Base-by-base conservation (phyloP, 352 stramenopile species). In the Pythium phragmitis region DNA sequence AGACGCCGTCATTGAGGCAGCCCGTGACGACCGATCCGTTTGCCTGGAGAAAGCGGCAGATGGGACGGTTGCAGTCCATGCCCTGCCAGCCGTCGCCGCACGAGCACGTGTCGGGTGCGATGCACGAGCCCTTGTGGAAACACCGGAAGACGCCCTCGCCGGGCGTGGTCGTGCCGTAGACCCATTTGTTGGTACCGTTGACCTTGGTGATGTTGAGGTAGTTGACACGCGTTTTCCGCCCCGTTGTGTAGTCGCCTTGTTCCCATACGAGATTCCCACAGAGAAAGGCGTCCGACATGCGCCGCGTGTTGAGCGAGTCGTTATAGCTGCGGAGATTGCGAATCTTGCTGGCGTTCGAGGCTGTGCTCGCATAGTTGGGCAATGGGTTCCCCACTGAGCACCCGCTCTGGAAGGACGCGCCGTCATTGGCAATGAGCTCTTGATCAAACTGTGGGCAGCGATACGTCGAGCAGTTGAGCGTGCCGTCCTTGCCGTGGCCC, bases 111-210 rank as follows among this genome's bases (percentile, higher is more conserved):
- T 98, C 94, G 0, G 94, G 94, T 11, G 72, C 76, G 33, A 99
- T 77, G 72, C 96, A 99, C 46, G 86, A 91, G 19, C 96, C 96
- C 21, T 82, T 76, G 77, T 99, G 97, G 70, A 87, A 97, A 76
- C 96, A 99, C 65, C 85, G 86, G 75, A 95, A 99, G 13, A 99
- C 85, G 23, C 96, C 96, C 70, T 99, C 96, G 2, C 95, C 95
- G 1, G 74, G 53, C 1, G 73, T 80, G 0, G 69, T 55, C 3
- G 52, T 33, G 28, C 90, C 92, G 28, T 83, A 77, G 7, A 79
- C 50, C 91, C 89, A 97, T 30, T 69, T 80, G 16, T 80, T 73
- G 42, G 87, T 73, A 42, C 85, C 75, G 53, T 87, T 73, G 21
- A 88, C 57, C 64, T 96, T 80, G 7, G 78, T 89, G 57, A 97